These are phyloP conservation scores for Boletus eberwhitei DNA, from an alignment of 768 basidiomycete genomes.

Conservation along the genomic window DNA sequence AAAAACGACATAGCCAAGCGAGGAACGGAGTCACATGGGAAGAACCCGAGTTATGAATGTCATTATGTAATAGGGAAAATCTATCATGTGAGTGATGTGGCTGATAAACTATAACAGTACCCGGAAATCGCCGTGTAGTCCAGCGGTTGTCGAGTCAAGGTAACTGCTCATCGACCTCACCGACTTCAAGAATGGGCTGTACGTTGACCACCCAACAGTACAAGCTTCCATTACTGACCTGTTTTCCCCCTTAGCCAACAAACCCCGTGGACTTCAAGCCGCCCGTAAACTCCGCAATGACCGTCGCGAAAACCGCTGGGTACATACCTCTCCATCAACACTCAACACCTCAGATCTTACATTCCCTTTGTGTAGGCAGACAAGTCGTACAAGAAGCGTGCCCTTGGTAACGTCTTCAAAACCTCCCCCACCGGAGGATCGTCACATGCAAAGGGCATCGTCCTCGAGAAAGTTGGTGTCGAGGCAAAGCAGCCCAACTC, in stretches of 20 bases:
- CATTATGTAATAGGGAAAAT: neutral
- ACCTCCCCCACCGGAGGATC: slow-evolving; percentile 99
- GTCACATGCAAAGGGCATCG: slow-evolving; percentile 99
- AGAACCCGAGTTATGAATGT: no score
- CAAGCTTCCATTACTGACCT: slow-evolving; percentile 6
- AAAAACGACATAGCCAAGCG: no score
- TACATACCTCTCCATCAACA: slow-evolving; percentile 37
- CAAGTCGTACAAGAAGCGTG: slow-evolving; percentile 99
- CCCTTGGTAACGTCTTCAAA: slow-evolving; percentile 99
- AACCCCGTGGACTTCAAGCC: slow-evolving; percentile 98
- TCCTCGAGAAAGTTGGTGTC: slow-evolving; percentile 99
- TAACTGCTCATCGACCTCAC: slow-evolving; percentile 41
- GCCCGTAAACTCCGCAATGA: slow-evolving; percentile 95
- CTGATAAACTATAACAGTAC: slow-evolving; percentile 43
- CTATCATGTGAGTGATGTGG: slow-evolving; percentile 23
- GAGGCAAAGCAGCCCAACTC: slow-evolving; percentile 99
- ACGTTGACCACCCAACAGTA: slow-evolving; percentile 39
- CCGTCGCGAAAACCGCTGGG: slow-evolving; percentile 97
- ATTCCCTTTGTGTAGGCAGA: slow-evolving; percentile 64
- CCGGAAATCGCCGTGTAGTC: slow-evolving; percentile 30
- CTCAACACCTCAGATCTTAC: slow-evolving; percentile 13
- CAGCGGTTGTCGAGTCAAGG: slow-evolving; percentile 4
- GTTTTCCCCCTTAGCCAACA: slow-evolving; percentile 64
- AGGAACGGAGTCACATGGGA: neutral
- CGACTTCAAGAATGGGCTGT: slow-evolving; percentile 82